These are phyloP conservation scores for Aristolochia contorta DNA, from an alignment of 164 flowering plant species.

Conservation along the genomic window DNA sequence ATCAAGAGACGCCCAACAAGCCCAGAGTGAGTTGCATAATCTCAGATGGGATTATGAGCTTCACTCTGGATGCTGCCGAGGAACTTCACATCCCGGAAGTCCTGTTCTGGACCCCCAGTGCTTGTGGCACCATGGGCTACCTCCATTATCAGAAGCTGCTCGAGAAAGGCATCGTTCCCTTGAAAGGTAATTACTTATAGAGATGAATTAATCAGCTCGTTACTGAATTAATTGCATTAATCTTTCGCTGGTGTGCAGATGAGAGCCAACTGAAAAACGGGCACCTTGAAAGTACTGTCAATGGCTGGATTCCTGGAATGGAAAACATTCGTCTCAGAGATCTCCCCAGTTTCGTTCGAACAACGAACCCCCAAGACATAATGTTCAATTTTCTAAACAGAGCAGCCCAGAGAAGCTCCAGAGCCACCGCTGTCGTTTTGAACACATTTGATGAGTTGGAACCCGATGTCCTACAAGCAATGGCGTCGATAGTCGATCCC, in stretches of 20 bases:
- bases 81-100: constrained; percentile 32
- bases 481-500: constrained; percentile 16
- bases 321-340: constrained; percentile 10
- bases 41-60: constrained; percentile 43
- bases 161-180: constrained; percentile 17
- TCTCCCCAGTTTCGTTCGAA: constrained; percentile 3
- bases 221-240: neutral
- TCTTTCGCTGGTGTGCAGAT: constrained; percentile 2
- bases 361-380: constrained; percentile 1
- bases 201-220: neutral
- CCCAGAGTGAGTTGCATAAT: constrained; percentile 38
- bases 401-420: constrained; percentile 7
- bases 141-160: constrained; percentile 11
- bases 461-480: constrained; percentile 18
- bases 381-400: constrained; percentile 1
- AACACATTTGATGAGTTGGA: constrained; percentile 36
- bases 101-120: constrained; percentile 32
- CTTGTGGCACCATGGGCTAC: constrained; percentile 19
- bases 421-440: constrained; percentile 13
- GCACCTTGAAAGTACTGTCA: constrained; percentile 2
- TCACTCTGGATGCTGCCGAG: constrained; percentile 32
- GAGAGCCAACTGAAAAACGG: constrained; percentile 10
- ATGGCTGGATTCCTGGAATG: constrained; percentile 12
- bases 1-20: constrained; percentile 1
- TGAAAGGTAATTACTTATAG: constrained; percentile 19